Conservation (phyloP, 495 filamentous ascomycete genomes). For the Chaetomium tenue region DNA sequence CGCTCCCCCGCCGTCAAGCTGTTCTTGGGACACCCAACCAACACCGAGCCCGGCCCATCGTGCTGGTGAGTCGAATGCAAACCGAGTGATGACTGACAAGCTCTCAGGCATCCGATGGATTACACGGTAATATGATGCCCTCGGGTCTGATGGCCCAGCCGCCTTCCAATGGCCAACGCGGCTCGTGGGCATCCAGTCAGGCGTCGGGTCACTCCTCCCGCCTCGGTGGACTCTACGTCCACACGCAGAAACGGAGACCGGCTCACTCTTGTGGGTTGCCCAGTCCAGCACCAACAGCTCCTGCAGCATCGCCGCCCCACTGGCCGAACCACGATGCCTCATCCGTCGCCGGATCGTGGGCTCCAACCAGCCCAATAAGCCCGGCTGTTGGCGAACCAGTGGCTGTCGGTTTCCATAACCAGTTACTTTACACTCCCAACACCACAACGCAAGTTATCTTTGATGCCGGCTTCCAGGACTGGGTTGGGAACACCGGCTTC, state of each 20-base stretch:
- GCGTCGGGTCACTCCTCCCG: not conserved
- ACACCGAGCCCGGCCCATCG: not conserved
- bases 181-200: not conserved
- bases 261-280: not conserved
- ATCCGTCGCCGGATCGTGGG: not conserved
- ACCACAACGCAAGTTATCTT: not conserved
- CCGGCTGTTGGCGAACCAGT: not conserved
- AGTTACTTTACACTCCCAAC: not conserved
- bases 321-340: constrained; percentile 2
- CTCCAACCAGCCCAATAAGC: constrained; percentile 12
- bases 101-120: not conserved
- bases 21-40: not conserved
- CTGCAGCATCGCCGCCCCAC: constrained; percentile 2
- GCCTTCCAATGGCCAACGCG: not conserved
- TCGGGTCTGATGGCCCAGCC: not conserved
- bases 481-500: not conserved
- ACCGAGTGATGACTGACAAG: not conserved
- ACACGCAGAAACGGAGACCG: not conserved
- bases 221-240: not conserved
- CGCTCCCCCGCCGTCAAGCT: not conserved
- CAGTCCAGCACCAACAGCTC: constrained; percentile 12
- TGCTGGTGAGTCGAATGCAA: not conserved
- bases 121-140: not conserved
- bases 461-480: not conserved
- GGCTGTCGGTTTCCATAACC: not conserved